Evolutionary conservation across 805 yeast species (phyloP).

Genomic region (Ogataea neopini): DNA sequence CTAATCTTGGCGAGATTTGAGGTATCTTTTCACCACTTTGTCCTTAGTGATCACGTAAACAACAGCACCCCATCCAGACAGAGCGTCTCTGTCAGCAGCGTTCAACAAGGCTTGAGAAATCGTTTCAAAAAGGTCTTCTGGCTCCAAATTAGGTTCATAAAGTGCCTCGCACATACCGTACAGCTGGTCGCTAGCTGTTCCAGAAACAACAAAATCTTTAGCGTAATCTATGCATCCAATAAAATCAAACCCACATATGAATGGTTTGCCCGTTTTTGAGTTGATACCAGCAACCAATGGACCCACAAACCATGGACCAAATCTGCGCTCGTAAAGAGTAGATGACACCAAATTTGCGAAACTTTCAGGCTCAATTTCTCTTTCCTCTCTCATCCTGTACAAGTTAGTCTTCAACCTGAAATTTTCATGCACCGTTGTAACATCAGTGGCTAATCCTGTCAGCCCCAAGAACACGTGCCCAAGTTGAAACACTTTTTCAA

Average conservation of each 20-base stretch:
- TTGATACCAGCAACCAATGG: slow-evolving; percentile 96
- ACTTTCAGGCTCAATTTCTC: slow-evolving; percentile 88
- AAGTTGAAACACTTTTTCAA: slow-evolving; percentile 86
- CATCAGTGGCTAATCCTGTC: slow-evolving; percentile 95
- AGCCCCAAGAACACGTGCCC: slow-evolving; percentile 88
- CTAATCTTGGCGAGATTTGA: slow-evolving; percentile 94
- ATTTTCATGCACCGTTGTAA: slow-evolving; percentile 76
- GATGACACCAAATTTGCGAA: slow-evolving; percentile 92
- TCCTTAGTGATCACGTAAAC: slow-evolving; percentile 92
- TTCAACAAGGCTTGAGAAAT: slow-evolving; percentile 89
- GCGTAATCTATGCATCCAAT: slow-evolving; percentile 97
- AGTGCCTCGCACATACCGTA: slow-evolving; percentile 98
- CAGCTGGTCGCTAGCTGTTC: slow-evolving; percentile 95
- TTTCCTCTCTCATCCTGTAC: slow-evolving; percentile 88
- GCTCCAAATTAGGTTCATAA: slow-evolving; percentile 90
- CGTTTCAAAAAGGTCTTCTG: slow-evolving; percentile 95
- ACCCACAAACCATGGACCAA: slow-evolving; percentile 95
- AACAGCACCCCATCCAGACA: slow-evolving; percentile 98
- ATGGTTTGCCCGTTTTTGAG: slow-evolving; percentile 80
- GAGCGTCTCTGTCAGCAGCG: slow-evolving; percentile 96
- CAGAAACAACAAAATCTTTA: slow-evolving; percentile 90
- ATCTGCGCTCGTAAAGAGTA: slow-evolving; percentile 85
- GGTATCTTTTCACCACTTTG: slow-evolving; percentile 80
- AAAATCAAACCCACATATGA: slow-evolving; percentile 91
- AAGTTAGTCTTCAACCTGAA: slow-evolving; percentile 85